A percentile compares a stretch with the other conserved stretches of the same genome.
Evolutionary conservation across 495 filamentous ascomycete genomes (phyloP).

Genomic region (Terfezia claveryi): DNA sequence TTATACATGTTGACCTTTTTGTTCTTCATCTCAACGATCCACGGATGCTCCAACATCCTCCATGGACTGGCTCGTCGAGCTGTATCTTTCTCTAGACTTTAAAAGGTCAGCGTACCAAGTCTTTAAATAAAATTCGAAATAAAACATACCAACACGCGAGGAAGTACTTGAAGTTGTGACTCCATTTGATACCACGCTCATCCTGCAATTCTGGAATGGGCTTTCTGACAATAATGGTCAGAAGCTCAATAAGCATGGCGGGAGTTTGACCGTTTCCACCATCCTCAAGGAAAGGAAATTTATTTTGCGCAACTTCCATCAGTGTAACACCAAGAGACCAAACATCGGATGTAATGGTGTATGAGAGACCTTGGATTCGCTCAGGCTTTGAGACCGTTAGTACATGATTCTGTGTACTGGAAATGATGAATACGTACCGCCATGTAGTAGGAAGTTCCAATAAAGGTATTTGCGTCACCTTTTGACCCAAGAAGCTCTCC

Average conservation of each 20-base stretch:
- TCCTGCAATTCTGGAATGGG: slow-evolving; percentile 92
- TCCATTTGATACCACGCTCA: slow-evolving; percentile 81
- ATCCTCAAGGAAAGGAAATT: slow-evolving; percentile 84
- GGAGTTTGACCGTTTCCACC: slow-evolving; percentile 32
- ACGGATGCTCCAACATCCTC: slow-evolving; percentile 98
- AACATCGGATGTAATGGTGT: slow-evolving; percentile 95
- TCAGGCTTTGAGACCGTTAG: slow-evolving; percentile 33
- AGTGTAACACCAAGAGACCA: slow-evolving; percentile 93
- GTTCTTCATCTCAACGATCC: slow-evolving; percentile 85
- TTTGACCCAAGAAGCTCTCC: slow-evolving; percentile 89
- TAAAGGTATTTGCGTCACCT: slow-evolving; percentile 95
- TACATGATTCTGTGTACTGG: not conserved
- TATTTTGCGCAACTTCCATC: slow-evolving; percentile 89
- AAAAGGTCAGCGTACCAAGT: slow-evolving; percentile 2
- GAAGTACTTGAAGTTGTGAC: slow-evolving; percentile 92
- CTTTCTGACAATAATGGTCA: slow-evolving; percentile 93
- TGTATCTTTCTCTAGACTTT: slow-evolving; percentile 81
- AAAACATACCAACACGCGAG: slow-evolving; percentile 90
- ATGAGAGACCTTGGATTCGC: slow-evolving; percentile 86
- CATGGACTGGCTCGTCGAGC: slow-evolving; percentile 72
- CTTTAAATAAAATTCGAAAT: not conserved
- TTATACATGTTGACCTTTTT: slow-evolving; percentile 94
- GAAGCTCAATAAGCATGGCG: slow-evolving; percentile 51
- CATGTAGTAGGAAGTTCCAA: slow-evolving; percentile 98
- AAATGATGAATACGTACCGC: slow-evolving; percentile 25